A percentile compares a stretch with the other conserved stretches of the same genome.
Conservation (phyloP, 2,329 filamentous ascomycete species). For the Arthrocladium fulminans region DNA sequence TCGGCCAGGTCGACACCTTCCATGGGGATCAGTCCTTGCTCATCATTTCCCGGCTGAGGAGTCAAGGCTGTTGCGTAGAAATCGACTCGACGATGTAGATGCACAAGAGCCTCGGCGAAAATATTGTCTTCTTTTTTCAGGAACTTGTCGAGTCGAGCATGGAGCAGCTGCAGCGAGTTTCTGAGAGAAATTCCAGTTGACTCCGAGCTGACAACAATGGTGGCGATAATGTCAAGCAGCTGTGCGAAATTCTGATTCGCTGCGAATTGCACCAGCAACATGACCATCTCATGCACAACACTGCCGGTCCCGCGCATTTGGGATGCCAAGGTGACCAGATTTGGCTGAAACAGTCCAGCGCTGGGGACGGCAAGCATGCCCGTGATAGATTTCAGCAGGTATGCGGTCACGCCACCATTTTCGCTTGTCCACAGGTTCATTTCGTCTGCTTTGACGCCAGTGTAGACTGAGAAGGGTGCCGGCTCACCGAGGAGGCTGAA, state of each 20-base stretch:
- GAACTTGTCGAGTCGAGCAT: slow-evolving; percentile 32
- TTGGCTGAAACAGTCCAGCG: slow-evolving; percentile 2
- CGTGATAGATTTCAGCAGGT: slow-evolving; percentile 12
- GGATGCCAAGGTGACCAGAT: slow-evolving; percentile 24
- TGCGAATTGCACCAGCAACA: slow-evolving; percentile 36
- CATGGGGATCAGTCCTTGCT: slow-evolving; percentile 3
- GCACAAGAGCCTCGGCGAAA: slow-evolving; percentile 37
- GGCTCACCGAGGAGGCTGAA: slow-evolving; percentile 36
- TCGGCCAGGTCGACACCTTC: slow-evolving; percentile 6
- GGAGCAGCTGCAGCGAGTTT: slow-evolving; percentile 32
- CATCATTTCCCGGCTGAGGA: slow-evolving; percentile 17
- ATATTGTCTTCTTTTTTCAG: slow-evolving; percentile 36
- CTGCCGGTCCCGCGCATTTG: slow-evolving; percentile 33
- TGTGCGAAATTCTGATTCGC: slow-evolving; percentile 33
- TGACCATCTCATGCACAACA: slow-evolving; percentile 32
- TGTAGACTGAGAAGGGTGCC: slow-evolving; percentile 47
- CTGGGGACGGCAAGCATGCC: slow-evolving; percentile 10
- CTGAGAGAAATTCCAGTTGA: slow-evolving; percentile 28
- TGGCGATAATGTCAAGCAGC: slow-evolving; percentile 37
- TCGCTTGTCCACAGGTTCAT: slow-evolving; percentile 12
- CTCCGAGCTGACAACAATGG: slow-evolving; percentile 35
- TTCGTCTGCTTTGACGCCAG: slow-evolving; percentile 32
- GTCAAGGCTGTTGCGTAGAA: slow-evolving; percentile 26
- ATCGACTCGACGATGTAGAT: slow-evolving; percentile 38
- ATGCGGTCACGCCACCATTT: neutral